Evolutionary conservation across 768 basidiomycete genomes (phyloP).

Genomic region (Boletus sp.): DNA sequence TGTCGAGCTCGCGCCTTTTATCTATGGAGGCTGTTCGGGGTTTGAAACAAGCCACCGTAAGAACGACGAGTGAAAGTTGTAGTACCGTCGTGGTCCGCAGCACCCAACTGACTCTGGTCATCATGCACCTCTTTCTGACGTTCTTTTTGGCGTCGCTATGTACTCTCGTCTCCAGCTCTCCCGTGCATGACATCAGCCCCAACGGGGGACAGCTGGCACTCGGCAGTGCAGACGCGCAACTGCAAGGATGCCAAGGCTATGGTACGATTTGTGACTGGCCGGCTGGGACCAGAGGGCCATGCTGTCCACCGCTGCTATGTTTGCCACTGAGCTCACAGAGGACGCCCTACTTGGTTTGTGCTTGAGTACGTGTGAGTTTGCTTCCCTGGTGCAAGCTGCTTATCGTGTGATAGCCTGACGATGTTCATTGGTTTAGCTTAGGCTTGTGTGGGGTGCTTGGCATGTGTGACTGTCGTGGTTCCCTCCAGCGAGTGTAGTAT

Average conservation of each 20-base stretch:
- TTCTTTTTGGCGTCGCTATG: background rate
- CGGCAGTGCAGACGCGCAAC: background rate
- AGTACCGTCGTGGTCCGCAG: background rate
- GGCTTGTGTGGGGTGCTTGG: no score
- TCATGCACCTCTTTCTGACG: background rate
- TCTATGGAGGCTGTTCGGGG: background rate
- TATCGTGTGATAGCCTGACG: background rate
- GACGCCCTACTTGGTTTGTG: conserved; percentile 9
- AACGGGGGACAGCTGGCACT: background rate
- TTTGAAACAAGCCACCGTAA: background rate
- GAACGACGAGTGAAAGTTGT: background rate
- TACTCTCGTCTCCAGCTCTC: conserved; percentile 1
- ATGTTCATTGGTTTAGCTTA: no score
- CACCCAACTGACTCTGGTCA: no score
- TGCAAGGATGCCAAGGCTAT: background rate
- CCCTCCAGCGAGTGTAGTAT: no score
- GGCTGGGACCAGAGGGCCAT: conserved; percentile 14
- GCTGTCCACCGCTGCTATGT: conserved; percentile 15
- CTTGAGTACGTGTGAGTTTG: background rate
- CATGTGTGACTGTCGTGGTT: no score
- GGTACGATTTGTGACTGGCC: conserved; percentile 17
- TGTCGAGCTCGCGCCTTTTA: background rate
- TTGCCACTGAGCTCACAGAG: conserved; percentile 1
- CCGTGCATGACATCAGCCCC: background rate
- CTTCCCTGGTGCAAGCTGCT: background rate